Evolutionary conservation across 495 filamentous ascomycete species (phyloP).

Genomic region (Terfezia boudieri): DNA sequence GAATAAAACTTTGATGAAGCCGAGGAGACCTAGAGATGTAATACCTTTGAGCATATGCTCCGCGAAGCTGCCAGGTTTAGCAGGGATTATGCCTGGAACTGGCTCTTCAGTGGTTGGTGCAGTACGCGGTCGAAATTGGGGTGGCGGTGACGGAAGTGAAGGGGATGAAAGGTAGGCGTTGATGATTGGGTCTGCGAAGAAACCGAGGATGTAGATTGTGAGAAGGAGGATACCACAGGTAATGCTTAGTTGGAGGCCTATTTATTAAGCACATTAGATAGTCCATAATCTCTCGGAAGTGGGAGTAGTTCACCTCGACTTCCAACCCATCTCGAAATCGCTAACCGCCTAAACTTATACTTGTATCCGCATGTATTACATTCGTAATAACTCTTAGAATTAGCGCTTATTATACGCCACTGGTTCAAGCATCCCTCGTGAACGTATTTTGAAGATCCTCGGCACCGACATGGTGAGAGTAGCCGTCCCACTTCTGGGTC

Average conservation of each 20-base stretch:
- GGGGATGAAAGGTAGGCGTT: constrained; percentile 63
- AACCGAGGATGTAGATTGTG: constrained; percentile 59
- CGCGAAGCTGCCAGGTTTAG: constrained; percentile 2
- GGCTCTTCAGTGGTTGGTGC: background rate
- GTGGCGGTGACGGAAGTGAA: constrained; percentile 3
- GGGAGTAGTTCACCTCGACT: constrained; percentile 33
- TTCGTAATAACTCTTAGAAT: constrained; percentile 50
- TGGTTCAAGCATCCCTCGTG: constrained; percentile 79
- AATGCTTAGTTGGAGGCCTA: constrained; percentile 35
- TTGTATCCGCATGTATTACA: constrained; percentile 75
- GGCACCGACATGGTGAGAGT: constrained; percentile 83
- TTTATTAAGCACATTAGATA: constrained; percentile 22
- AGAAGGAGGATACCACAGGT: constrained; percentile 47
- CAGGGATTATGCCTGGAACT: background rate
- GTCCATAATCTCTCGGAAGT: background rate
- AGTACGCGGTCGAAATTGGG: background rate
- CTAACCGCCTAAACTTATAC: constrained; percentile 58
- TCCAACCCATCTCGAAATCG: constrained; percentile 30
- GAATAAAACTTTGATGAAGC: constrained; percentile 62
- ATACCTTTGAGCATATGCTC: constrained; percentile 78
- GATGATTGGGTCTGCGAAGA: constrained; percentile 83
- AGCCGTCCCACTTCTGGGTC: constrained; percentile 54
- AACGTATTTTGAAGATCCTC: constrained; percentile 77
- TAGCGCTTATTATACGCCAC: constrained; percentile 59
- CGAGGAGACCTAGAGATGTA: constrained; percentile 59